Percentiles rank a stretch among this genome's conserved stretches.
Conservation (phyloP, 78 protist genomes). For the Paratrimastix pyriformis region DNA sequence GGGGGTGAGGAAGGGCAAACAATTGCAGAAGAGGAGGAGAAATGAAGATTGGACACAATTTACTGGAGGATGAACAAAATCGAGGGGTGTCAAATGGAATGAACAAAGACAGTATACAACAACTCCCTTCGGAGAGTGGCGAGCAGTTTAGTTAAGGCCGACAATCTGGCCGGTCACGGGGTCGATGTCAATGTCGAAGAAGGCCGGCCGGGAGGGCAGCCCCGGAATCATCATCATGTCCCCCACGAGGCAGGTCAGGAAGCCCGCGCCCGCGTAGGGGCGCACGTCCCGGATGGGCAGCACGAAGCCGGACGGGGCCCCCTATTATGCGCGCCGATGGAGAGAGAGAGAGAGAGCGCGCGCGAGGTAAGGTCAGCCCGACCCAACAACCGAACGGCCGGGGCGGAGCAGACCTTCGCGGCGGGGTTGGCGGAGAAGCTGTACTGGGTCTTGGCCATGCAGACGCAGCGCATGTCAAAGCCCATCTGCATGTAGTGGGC, state of each 20-base stretch:
- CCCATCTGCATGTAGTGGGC: slow-evolving; percentile 57
- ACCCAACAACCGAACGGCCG: no score
- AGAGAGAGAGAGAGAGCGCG: no score
- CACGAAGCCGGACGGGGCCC: slow-evolving; percentile 65
- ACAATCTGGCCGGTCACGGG: slow-evolving; percentile 49
- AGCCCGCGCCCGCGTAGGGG: slow-evolving; percentile 78
- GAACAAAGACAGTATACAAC: no score
- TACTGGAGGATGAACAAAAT: no score
- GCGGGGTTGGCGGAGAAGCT: slow-evolving; percentile 70
- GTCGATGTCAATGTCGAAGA: slow-evolving; percentile 77
- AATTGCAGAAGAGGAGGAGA: no score
- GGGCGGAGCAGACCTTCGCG: no score
- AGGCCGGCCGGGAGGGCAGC: slow-evolving; percentile 84
- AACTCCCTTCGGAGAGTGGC: no score
- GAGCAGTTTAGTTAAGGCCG: no score
- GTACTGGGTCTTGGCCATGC: slow-evolving; percentile 95
- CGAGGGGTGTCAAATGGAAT: no score
- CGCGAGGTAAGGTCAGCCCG: no score
- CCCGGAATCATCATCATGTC: slow-evolving; percentile 79
- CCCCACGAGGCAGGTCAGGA: slow-evolving; percentile 59
- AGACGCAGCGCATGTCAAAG: slow-evolving; percentile 73
- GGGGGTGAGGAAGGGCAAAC: no score
- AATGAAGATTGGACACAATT: no score
- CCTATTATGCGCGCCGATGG: background rate
- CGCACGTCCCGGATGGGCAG: slow-evolving; percentile 77